phyloP scores from a whole-genome alignment of 306 rosid species.

The Oemleria cerasiformis region DNA sequence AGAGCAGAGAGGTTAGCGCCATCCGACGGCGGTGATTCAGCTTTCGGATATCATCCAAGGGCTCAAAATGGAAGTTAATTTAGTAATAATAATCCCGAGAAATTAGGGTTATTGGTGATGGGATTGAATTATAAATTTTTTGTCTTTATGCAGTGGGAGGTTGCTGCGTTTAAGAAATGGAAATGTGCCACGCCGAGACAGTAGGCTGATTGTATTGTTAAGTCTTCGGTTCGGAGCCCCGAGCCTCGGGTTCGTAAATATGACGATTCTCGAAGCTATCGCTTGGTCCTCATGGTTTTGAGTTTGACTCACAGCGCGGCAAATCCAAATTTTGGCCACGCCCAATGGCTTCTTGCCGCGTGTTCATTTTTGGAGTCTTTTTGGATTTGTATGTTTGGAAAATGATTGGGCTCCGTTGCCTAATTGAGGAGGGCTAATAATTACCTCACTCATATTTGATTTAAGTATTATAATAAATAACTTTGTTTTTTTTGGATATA shows the following conservation, averaged over 20 bases:
- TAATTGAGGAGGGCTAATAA: background rate
- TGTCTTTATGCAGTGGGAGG: slow-evolving; percentile 31
- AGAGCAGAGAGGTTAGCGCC: background rate
- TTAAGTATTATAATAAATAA: background rate
- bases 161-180: slow-evolving; percentile 28
- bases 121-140: slow-evolving; percentile 10
- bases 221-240: slow-evolving; percentile 32
- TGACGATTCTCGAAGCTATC: slow-evolving; percentile 50
- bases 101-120: slow-evolving; percentile 8
- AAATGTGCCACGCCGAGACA: background rate
- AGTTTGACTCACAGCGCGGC: slow-evolving; percentile 66
- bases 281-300: slow-evolving; percentile 28
- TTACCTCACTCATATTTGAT: too few species aligned
- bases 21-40: slow-evolving; percentile 22
- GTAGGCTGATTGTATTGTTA: background rate
- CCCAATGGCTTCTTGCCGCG: slow-evolving; percentile 30
- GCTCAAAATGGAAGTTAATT: slow-evolving; percentile 14
- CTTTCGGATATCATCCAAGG: slow-evolving; percentile 25
- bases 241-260: slow-evolving; percentile 35
- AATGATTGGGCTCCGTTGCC: background rate
- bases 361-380: slow-evolving; percentile 15
- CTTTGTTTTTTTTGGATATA: too few species aligned
- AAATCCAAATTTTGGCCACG: slow-evolving; percentile 54
- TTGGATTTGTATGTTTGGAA: background rate
- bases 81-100: slow-evolving; percentile 17